Conservation (phyloP, 495 filamentous ascomycete species). For the Penicillium cosmopolitanum region DNA sequence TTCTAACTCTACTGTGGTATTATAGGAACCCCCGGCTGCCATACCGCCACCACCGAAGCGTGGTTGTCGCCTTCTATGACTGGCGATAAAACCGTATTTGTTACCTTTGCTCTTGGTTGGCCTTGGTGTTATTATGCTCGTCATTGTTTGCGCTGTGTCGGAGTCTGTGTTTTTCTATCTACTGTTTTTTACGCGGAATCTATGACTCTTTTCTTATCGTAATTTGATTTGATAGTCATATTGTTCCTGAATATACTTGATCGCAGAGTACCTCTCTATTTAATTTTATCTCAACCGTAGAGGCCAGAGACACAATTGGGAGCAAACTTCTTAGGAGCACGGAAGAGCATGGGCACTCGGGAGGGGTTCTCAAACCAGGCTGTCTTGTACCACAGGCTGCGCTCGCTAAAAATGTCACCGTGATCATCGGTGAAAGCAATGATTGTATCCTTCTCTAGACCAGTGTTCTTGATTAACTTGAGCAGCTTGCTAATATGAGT, state of each 20-base stretch:
- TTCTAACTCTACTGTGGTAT: not conserved
- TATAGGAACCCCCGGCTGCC: not conserved
- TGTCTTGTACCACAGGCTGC: constrained; percentile 95
- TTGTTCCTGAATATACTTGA: no score
- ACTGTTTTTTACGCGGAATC: no score
- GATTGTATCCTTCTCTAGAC: constrained; percentile 80
- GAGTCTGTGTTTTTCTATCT: no score
- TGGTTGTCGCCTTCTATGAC: not conserved
- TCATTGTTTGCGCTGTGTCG: no score
- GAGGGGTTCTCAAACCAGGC: constrained; percentile 83
- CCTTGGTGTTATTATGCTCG: no score
- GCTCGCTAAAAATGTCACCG: constrained; percentile 90
- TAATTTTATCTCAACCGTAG: no score
- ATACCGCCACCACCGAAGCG: not conserved
- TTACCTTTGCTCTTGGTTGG: no score
- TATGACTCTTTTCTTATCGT: no score
- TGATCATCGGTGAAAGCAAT: constrained; percentile 88
- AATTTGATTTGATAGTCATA: no score
- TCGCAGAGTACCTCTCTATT: no score
- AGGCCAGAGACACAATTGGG: constrained; percentile 65
- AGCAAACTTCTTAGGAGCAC: constrained; percentile 66
- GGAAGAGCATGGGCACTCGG: constrained; percentile 79
- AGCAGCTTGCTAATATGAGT: constrained; percentile 79
- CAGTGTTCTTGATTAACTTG: constrained; percentile 69
- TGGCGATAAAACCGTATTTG: not conserved